Conservation (phyloP, 1,284 basidiomycete species). For the Cerrena zonata region DNA sequence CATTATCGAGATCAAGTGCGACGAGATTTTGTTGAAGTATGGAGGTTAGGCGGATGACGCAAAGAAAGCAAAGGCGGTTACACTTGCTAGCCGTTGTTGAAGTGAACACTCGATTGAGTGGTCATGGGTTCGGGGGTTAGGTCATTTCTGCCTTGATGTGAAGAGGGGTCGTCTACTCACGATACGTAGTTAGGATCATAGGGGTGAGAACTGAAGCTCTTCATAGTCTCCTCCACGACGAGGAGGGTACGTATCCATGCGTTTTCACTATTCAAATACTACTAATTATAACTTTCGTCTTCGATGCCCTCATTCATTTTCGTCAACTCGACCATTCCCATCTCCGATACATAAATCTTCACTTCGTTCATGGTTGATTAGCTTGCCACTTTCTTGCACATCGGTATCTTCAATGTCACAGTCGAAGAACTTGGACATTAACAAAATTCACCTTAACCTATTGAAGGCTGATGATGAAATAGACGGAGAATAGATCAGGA, state of each 20-base stretch:
- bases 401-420: constrained; percentile 27
- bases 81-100: constrained; percentile 31
- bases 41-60: constrained; percentile 31
- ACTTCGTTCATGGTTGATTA: constrained; percentile 30
- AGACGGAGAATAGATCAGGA: constrained; percentile 23
- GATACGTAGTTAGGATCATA: constrained; percentile 25
- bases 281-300: constrained; percentile 10
- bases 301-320: constrained; percentile 29
- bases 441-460: constrained; percentile 25
- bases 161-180: too few relatives aligned
- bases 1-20: constrained; percentile 31
- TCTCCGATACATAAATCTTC: constrained; percentile 29
- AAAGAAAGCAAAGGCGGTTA: constrained; percentile 28
- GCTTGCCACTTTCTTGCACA: constrained; percentile 27
- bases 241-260: constrained; percentile 22
- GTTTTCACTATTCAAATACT: neutral
- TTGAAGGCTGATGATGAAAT: constrained; percentile 30
- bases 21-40: constrained; percentile 33
- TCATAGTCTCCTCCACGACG: constrained; percentile 29
- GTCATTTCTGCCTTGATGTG: constrained; percentile 11
- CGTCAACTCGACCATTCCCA: constrained; percentile 20
- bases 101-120: constrained; percentile 32
- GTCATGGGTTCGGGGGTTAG: constrained; percentile 30
- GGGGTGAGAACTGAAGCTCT: constrained; percentile 28
- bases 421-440: constrained; percentile 27